Evolutionary conservation across 2,329 filamentous ascomycete genomes (phyloP).

Genomic region (Endoconidiophora laricicola): DNA sequence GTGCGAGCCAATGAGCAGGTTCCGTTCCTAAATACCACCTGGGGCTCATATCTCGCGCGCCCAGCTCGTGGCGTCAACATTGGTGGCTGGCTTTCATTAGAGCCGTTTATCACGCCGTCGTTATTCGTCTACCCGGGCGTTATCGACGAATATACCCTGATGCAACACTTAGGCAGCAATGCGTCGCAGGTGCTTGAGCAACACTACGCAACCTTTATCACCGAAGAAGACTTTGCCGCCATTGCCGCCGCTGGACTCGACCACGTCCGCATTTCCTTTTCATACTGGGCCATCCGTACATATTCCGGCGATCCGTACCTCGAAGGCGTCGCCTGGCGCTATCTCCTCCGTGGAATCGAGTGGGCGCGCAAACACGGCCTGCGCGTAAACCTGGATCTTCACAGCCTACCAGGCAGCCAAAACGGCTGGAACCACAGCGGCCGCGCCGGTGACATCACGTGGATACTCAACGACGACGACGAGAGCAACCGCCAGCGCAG

Average conservation of each 20-base stretch:
- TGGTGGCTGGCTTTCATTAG: constrained; percentile 56
- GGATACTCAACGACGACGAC: constrained; percentile 17
- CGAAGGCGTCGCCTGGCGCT: constrained; percentile 20
- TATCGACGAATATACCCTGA: constrained; percentile 35
- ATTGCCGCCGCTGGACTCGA: constrained; percentile 41
- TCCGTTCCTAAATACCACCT: constrained; percentile 43
- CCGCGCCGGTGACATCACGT: constrained; percentile 22
- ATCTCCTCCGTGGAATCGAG: constrained; percentile 37
- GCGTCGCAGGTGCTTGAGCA: constrained; percentile 27
- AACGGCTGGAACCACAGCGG: constrained; percentile 49
- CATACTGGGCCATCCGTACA: constrained; percentile 42
- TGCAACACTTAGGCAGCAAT: constrained; percentile 29
- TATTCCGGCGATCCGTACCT: constrained; percentile 32
- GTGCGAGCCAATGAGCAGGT: constrained; percentile 47
- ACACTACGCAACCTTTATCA: constrained; percentile 35
- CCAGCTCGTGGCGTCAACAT: constrained; percentile 56
- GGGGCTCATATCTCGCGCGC: constrained; percentile 43
- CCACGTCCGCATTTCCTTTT: constrained; percentile 39
- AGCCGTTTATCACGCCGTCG: constrained; percentile 63
- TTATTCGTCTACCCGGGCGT: constrained; percentile 39
- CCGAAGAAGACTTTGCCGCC: constrained; percentile 35
- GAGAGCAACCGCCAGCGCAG: constrained; percentile 28
- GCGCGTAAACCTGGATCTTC: constrained; percentile 42
- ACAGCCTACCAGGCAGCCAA: constrained; percentile 38
- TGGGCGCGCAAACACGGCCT: constrained; percentile 36